These are phyloP conservation scores for Grifola frondosa DNA, from an alignment of 1,284 basidiomycete species.

Conservation along the genomic window DNA sequence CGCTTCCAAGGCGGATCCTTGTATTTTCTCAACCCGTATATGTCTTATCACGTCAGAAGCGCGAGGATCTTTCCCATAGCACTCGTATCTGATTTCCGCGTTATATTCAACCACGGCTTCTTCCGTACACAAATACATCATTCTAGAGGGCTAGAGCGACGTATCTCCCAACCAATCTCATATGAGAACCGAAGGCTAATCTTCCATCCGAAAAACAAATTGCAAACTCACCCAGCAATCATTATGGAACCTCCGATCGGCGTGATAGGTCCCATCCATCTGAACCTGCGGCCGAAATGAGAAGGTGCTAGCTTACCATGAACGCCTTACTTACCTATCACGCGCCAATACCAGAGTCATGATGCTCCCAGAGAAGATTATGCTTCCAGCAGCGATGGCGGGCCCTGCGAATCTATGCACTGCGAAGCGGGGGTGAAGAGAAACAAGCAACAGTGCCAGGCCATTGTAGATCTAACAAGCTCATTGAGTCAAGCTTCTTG, in stretches of 20 bases:
- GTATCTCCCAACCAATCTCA: no score
- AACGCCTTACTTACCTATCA: conserved; percentile 44
- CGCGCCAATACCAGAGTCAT: conserved; percentile 59
- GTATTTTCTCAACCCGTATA: not conserved
- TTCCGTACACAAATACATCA: no score
- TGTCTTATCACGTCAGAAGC: conserved; percentile 43
- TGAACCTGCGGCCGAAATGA: conserved; percentile 41
- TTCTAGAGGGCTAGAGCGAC: no score
- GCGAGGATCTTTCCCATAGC: no score
- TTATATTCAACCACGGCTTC: no score
- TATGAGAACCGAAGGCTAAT: no score
- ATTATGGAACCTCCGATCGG: conserved; percentile 72
- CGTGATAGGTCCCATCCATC: conserved; percentile 71
- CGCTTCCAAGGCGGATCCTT: not conserved
- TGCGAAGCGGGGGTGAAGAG: conserved; percentile 69
- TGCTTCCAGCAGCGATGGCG: conserved; percentile 60
- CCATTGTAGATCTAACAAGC: conserved; percentile 72
- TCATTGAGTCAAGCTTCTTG: no score
- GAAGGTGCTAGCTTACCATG: conserved; percentile 4
- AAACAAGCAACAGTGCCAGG: conserved; percentile 68
- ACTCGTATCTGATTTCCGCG: not conserved
- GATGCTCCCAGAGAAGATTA: conserved; percentile 74
- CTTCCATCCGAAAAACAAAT: no score
- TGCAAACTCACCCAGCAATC: conserved; percentile 70
- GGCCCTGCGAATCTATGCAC: conserved; percentile 68